These are phyloP conservation scores for Huntiella decipiens DNA, from an alignment of 2,329 filamentous ascomycete species.

Conservation along the genomic window DNA sequence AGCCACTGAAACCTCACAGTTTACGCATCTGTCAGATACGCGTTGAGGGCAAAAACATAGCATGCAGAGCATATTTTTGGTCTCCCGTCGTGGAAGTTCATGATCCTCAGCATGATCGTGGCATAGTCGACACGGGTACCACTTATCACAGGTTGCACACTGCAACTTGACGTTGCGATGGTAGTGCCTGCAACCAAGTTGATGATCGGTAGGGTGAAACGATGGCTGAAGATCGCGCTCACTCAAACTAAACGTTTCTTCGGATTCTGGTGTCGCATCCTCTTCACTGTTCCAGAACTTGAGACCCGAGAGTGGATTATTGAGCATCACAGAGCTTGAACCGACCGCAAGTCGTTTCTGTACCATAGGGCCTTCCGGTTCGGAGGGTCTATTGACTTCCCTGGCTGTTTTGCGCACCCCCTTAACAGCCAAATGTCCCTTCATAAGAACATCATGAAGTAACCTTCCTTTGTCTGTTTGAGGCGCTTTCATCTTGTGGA, in stretches of 20 bases:
- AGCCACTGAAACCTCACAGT: conserved; percentile 59
- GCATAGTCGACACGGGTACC: conserved; percentile 91
- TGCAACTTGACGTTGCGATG: conserved; percentile 91
- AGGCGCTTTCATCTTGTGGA: conserved; percentile 42
- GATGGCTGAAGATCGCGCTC: conserved; percentile 48
- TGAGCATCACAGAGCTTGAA: conserved; percentile 12
- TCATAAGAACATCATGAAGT: conserved; percentile 52
- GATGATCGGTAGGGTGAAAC: conserved; percentile 23
- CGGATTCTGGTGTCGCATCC: conserved; percentile 3
- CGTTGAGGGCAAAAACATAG: conserved; percentile 70
- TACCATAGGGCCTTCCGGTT: conserved; percentile 13
- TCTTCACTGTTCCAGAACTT: conserved; percentile 32
- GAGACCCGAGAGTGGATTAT: conserved; percentile 28
- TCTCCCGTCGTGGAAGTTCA: conserved; percentile 59
- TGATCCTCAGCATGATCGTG: conserved; percentile 74
- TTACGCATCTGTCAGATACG: conserved; percentile 57
- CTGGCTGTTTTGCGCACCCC: background rate
- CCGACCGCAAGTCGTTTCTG: conserved; percentile 13
- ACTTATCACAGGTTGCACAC: conserved; percentile 71
- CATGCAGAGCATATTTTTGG: conserved; percentile 96
- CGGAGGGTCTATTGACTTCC: background rate
- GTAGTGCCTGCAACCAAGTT: conserved; percentile 76
- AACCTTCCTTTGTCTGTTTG: conserved; percentile 48
- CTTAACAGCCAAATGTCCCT: conserved; percentile 32
- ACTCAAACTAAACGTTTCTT: conserved; percentile 30